Base-by-base conservation (phyloP, 139 green algal genomes). In the Volvox reticuliferus region DNA sequence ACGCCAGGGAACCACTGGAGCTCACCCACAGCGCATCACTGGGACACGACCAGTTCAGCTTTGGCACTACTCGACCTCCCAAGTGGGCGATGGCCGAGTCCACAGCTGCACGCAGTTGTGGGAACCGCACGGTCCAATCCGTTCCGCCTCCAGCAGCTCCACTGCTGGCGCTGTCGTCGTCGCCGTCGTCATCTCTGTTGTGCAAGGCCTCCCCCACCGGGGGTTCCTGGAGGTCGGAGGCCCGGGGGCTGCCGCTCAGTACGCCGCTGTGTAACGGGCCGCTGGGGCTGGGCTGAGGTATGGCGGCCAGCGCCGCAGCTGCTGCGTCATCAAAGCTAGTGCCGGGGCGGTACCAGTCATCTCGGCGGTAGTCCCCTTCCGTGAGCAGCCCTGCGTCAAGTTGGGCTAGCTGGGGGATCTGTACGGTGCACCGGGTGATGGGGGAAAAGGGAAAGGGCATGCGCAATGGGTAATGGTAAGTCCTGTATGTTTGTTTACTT, bases 31-130 rank as follows among this genome's bases (percentile, higher is more conserved):
- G 78, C 28, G 97, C 97, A 73, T 99, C 98, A 24, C 95, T 97
- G 6, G 98, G 98, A 33, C 90, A 95, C 92, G 96, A 98, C 98
- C 98, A 99, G 36, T 97, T 99, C 13, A 99, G 93, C 88, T 99
- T 99, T 63, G 98, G 98, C 32, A 97, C 86, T 26, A 99, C 97
- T 95, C 87, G 98, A 92, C 85, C 85, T 12, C 85, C 85, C 68
- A 89, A 68, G n/a, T 14, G 28, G 30, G 17, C 44, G 19, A 99
- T 98, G 0, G 95, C 95, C 0, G 50, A 69, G 12, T 93, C 55
- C 2, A 99, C 77, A 5, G 71, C 78, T 1, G 28, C 63, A 24
- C 80, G n/a, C 5, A 98, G 35, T 28, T 93, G 81, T 17, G 89
- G 91, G 88, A 94, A 93, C 17, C 90, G 63, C 13, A 82, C 19